Evolutionary conservation across 306 rosid genomes (phyloP).

Genomic region (Vigna mungo): DNA sequence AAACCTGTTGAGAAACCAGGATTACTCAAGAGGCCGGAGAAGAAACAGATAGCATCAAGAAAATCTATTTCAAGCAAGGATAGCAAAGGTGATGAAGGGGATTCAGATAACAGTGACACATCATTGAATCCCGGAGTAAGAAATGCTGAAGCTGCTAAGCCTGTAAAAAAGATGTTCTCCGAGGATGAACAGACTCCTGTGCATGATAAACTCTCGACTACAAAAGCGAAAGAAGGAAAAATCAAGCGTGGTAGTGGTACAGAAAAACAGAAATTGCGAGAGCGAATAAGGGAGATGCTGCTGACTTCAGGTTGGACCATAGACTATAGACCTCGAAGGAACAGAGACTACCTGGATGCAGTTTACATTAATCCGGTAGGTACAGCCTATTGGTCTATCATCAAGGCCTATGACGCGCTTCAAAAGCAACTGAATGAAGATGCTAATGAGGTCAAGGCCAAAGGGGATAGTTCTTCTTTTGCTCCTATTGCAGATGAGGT

Average conservation of each 20-base stretch:
- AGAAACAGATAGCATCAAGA: conserved; percentile 48
- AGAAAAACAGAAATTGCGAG: conserved; percentile 88
- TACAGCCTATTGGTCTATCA: conserved; percentile 94
- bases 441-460: conserved; percentile 56
- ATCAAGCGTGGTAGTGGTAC: conserved; percentile 86
- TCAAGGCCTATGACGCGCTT: conserved; percentile 90
- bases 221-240: conserved; percentile 64
- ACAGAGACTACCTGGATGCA: conserved; percentile 90
- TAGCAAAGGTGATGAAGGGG: conserved; percentile 54
- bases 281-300: conserved; percentile 76
- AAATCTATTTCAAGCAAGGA: conserved; percentile 60
- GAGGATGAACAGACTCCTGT: conserved; percentile 63
- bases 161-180: conserved; percentile 51
- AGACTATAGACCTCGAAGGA: conserved; percentile 92
- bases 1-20: conserved; percentile 51
- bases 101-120: conserved; percentile 65
- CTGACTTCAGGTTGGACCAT: conserved; percentile 82
- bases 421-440: conserved; percentile 80
- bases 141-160: conserved; percentile 49
- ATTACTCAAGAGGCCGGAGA: conserved; percentile 53
- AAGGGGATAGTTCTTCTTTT: conserved; percentile 57
- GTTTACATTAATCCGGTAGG: conserved; percentile 85
- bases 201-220: conserved; percentile 55
- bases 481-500: conserved; percentile 71
- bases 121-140: conserved; percentile 60